phyloP scores from a whole-genome alignment of 352 stramenopile species.

The Globisporangium paddicum region DNA sequence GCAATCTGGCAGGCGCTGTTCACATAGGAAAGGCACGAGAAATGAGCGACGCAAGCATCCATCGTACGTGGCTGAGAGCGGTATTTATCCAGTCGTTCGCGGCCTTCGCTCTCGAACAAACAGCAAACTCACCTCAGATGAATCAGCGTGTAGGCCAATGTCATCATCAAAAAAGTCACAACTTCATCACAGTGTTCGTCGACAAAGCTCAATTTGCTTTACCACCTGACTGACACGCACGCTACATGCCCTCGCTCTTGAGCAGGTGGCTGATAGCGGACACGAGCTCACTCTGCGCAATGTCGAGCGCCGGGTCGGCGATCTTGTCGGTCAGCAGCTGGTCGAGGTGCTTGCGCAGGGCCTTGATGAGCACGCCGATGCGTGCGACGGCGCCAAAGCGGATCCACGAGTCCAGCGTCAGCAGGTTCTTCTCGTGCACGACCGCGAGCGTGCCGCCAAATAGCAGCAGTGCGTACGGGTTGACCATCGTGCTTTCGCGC shows the following conservation, averaged over 20 bases:
- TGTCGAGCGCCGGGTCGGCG: conserved; percentile 87
- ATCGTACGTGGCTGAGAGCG: background rate
- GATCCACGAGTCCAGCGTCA: conserved; percentile 90
- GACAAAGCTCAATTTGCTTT: background rate
- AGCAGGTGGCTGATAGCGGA: conserved; percentile 77
- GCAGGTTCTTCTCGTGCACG: conserved; percentile 87
- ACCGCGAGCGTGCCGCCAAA: conserved; percentile 96
- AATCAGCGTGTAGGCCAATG: background rate
- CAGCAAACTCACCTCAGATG: background rate
- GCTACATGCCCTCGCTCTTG: conserved; percentile 68
- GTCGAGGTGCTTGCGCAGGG: conserved; percentile 93
- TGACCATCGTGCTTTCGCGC: conserved; percentile 96
- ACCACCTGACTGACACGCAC: no score
- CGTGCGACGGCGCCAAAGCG: conserved; percentile 92
- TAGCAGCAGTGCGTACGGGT: conserved; percentile 95
- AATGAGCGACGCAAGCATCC: background rate
- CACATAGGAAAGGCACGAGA: conserved; percentile 26
- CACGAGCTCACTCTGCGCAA: conserved; percentile 84
- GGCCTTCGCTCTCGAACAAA: background rate
- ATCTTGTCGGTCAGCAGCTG: conserved; percentile 93
- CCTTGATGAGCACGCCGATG: conserved; percentile 95
- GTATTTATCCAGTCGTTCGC: conserved; percentile 5
- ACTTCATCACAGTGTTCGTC: background rate
- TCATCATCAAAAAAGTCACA: background rate
- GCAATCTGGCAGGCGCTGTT: conserved; percentile 88